phyloP scores from a whole-genome alignment of 257 asterid species.

The Hygrophila difformis region DNA sequence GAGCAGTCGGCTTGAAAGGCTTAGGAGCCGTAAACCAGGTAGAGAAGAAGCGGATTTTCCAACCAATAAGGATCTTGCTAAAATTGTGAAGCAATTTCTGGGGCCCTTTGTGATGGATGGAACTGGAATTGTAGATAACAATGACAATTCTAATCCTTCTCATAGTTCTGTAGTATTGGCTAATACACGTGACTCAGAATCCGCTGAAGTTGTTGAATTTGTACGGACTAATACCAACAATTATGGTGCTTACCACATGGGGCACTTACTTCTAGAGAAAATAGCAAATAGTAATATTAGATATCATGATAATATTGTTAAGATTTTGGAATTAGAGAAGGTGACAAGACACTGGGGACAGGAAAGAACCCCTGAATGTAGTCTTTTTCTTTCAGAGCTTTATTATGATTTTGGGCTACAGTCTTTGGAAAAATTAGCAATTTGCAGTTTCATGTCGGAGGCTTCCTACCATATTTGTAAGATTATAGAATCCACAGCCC shows the following conservation, averaged over 20 bases:
- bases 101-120: slow-evolving; percentile 47
- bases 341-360: slow-evolving; percentile 70
- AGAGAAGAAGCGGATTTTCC: slow-evolving; percentile 69
- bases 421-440: slow-evolving; percentile 38
- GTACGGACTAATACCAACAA: slow-evolving; percentile 45
- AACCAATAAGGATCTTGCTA: slow-evolving; percentile 63
- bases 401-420: slow-evolving; percentile 73
- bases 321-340: slow-evolving; percentile 82
- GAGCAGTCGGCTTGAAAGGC: slow-evolving; percentile 91
- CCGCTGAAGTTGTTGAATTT: slow-evolving; percentile 52
- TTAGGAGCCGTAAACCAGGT: slow-evolving; percentile 86
- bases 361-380: slow-evolving; percentile 76
- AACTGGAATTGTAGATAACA: slow-evolving; percentile 30
- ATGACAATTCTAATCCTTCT: slow-evolving; percentile 25
- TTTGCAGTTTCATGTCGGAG: slow-evolving; percentile 52
- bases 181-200: slow-evolving; percentile 44
- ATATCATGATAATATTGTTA: slow-evolving; percentile 46
- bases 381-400: slow-evolving; percentile 85
- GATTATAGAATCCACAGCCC: slow-evolving; percentile 70
- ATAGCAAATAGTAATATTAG: slow-evolving; percentile 43
- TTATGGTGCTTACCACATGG: slow-evolving; percentile 72
- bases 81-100: slow-evolving; percentile 66
- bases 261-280: slow-evolving; percentile 82
- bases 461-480: slow-evolving; percentile 86
- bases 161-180: slow-evolving; percentile 28